phyloP scores from a whole-genome alignment of 805 yeast genomes.

The Ogataea henricii region DNA sequence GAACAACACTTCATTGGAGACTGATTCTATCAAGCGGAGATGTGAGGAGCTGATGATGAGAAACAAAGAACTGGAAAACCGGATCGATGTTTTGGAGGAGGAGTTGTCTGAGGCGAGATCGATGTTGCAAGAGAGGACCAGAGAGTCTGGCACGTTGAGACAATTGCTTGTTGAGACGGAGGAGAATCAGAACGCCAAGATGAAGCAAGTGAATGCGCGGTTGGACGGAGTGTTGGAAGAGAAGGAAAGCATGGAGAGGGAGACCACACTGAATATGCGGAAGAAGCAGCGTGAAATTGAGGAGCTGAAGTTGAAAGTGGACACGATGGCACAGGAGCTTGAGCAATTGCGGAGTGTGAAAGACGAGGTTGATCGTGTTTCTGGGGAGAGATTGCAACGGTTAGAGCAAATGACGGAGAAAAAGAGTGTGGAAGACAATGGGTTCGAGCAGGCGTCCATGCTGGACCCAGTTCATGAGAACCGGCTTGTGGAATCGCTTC shows the following conservation, averaged over 20 bases:
- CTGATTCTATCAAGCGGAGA: constrained; percentile 59
- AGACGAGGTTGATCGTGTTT: constrained; percentile 7
- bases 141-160: constrained; percentile 76
- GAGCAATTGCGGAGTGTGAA: constrained; percentile 16
- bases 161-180: constrained; percentile 69
- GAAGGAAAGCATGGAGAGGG: constrained; percentile 58
- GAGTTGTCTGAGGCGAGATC: constrained; percentile 77
- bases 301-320: constrained; percentile 53
- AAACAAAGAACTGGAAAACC: constrained; percentile 60
- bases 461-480: constrained; percentile 9
- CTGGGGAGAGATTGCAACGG: constrained; percentile 9
- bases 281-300: constrained; percentile 68
- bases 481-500: constrained; percentile 43
- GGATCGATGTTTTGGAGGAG: constrained; percentile 71
- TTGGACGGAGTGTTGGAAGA: constrained; percentile 58
- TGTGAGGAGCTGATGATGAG: constrained; percentile 72
- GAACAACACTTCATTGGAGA: constrained; percentile 37
- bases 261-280: constrained; percentile 48
- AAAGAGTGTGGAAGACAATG: background rate
- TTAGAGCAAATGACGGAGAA: constrained; percentile 1
- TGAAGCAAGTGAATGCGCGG: constrained; percentile 58
- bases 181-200: constrained; percentile 50
- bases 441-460: background rate
- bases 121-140: constrained; percentile 73
- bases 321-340: constrained; percentile 29